Percentiles rank a stretch among this genome's conserved stretches.
These are phyloP conservation scores for Alternaria novae-zelandiae DNA, from an alignment of 2,329 filamentous ascomycete species.

Conservation along the genomic window DNA sequence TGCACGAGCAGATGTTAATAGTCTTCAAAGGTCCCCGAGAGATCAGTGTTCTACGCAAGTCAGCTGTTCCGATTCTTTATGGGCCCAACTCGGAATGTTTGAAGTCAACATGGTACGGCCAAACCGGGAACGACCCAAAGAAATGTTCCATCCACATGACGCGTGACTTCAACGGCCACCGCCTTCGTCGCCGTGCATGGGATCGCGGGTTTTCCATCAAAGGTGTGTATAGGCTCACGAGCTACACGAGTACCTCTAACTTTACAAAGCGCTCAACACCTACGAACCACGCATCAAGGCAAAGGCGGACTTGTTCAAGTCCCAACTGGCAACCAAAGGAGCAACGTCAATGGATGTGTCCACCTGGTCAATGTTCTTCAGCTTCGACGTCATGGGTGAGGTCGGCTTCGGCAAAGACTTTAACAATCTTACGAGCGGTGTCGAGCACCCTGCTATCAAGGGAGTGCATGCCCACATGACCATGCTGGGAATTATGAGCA, in stretches of 20 bases:
- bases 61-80: constrained; percentile 27
- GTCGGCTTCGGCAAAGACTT: constrained; percentile 37
- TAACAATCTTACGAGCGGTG: constrained; percentile 27
- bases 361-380: constrained; percentile 34
- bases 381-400: constrained; percentile 43
- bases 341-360: constrained; percentile 31
- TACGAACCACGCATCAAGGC: constrained; percentile 36
- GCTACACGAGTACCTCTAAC: neutral
- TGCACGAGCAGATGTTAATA: neutral
- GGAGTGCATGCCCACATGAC: constrained; percentile 47
- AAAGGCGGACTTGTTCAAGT: constrained; percentile 28
- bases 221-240: constrained; percentile 11
- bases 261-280: constrained; percentile 20
- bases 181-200: constrained; percentile 33
- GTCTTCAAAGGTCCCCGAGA: constrained; percentile 27
- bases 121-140: constrained; percentile 26
- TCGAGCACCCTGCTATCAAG: constrained; percentile 41
- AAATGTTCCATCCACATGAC: constrained; percentile 32
- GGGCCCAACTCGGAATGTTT: constrained; percentile 30
- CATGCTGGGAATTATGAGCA: constrained; percentile 39
- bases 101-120: constrained; percentile 37
- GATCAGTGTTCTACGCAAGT: constrained; percentile 27
- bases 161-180: constrained; percentile 28
- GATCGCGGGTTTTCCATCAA: constrained; percentile 37
- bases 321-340: constrained; percentile 15